These are phyloP conservation scores for Ceriops zippeliana DNA, from an alignment of 345 rosid species.

Conservation along the genomic window DNA sequence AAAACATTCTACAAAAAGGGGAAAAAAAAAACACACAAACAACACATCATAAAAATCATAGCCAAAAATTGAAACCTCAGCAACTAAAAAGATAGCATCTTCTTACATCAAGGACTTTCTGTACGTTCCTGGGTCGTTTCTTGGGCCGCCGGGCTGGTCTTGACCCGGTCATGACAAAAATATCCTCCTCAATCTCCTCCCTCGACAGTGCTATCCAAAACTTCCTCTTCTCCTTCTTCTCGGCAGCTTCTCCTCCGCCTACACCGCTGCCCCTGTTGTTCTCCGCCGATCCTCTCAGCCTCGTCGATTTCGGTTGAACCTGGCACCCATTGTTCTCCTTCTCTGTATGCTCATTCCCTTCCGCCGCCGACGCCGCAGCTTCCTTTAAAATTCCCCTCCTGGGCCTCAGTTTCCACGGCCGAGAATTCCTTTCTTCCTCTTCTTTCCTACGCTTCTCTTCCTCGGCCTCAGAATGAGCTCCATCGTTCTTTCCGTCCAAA, in stretches of 20 bases:
- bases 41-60: neutral
- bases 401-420: slow-evolving; percentile 84
- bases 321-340: slow-evolving; percentile 9
- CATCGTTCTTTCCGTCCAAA: slow-evolving; percentile 13
- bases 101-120: slow-evolving; percentile 77
- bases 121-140: slow-evolving; percentile 67
- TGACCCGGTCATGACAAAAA: slow-evolving; percentile 79
- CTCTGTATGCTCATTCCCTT: slow-evolving; percentile 29
- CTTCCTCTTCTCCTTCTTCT: slow-evolving; percentile 59
- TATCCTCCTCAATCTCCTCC: slow-evolving; percentile 93
- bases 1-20: slow-evolving; percentile 42
- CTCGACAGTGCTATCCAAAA: slow-evolving; percentile 67
- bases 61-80: neutral
- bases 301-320: slow-evolving; percentile 53
- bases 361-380: slow-evolving; percentile 15
- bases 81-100: neutral
- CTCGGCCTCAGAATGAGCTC: slow-evolving; percentile 6
- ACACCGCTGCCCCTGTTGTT: slow-evolving; percentile 2
- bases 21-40: neutral
- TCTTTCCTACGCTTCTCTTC: slow-evolving; percentile 15
- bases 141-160: slow-evolving; percentile 74
- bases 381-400: slow-evolving; percentile 34
- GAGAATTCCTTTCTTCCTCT: slow-evolving; percentile 37
- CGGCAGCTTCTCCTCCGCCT: slow-evolving; percentile 29
- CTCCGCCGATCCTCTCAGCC: slow-evolving; percentile 57